Conservation (phyloP, 176 grass and related monocot species). For the Eremochloa ophiuroides region DNA sequence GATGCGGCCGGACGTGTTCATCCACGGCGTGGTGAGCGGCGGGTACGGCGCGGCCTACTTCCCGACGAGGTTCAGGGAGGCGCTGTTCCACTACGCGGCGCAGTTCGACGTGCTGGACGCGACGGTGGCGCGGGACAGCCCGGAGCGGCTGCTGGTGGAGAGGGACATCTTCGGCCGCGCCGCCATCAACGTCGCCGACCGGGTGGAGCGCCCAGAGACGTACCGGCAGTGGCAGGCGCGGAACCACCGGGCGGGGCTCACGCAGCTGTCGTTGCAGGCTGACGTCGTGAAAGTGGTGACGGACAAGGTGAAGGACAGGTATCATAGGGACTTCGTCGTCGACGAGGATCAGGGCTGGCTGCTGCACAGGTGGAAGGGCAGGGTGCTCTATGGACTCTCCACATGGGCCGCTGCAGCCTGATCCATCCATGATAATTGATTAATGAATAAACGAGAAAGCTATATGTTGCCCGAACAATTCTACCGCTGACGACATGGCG, state of each 20-base stretch:
- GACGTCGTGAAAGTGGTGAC: constrained; percentile 11
- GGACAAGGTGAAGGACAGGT: constrained; percentile 33
- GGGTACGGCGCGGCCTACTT: constrained; percentile 36
- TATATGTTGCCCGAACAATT: too few species aligned
- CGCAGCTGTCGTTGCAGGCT: constrained; percentile 26
- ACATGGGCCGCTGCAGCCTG: constrained; percentile 20
- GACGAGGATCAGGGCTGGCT: constrained; percentile 44
- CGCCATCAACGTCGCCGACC: constrained; percentile 41
- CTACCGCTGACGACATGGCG: too few species aligned
- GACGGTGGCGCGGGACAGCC: neutral
- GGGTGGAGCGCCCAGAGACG: constrained; percentile 47
- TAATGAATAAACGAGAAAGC: too few species aligned
- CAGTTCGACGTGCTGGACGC: constrained; percentile 45
- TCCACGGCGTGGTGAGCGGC: constrained; percentile 47
- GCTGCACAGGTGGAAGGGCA: constrained; percentile 49
- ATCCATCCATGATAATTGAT: too few species aligned
- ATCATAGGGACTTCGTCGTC: constrained; percentile 46
- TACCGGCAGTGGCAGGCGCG: constrained; percentile 48
- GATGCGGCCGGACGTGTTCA: constrained; percentile 44
- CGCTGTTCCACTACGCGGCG: constrained; percentile 28
- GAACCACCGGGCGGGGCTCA: constrained; percentile 23
- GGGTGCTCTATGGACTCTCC: constrained; percentile 38
- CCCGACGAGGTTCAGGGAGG: constrained; percentile 43
- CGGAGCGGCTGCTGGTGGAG: constrained; percentile 30
- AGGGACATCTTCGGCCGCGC: constrained; percentile 3